Conservation (phyloP, 805 yeast genomes). For the Yamadazyma endophytica region DNA sequence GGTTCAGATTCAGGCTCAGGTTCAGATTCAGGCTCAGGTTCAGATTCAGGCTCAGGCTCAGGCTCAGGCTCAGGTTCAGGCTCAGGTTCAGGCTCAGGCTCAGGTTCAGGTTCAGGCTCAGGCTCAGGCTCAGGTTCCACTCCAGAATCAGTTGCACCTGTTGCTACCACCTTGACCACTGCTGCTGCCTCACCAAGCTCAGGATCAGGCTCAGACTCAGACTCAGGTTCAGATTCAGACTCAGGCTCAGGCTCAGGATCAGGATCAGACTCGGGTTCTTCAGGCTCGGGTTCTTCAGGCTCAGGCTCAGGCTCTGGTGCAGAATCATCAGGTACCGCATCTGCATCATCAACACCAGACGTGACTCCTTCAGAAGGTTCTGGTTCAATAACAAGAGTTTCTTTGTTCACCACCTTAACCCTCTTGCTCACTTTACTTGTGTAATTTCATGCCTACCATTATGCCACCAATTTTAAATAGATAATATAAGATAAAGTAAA, state of each 20-base stretch:
- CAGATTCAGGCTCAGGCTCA: slow-evolving; percentile 4
- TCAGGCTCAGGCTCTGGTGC: too few relatives aligned
- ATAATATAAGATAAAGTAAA: too few relatives aligned
- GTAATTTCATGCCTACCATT: too few relatives aligned
- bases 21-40: slow-evolving; percentile 1
- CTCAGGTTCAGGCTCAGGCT: slow-evolving; percentile 4
- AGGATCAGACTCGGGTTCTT: too few relatives aligned
- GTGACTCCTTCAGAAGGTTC: slow-evolving; percentile 6
- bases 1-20: slow-evolving; percentile 2
- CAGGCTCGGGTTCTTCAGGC: too few relatives aligned
- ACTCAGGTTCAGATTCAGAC: too few relatives aligned
- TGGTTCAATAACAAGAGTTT: slow-evolving; percentile 4
- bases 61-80: neutral
- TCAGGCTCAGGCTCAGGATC: too few relatives aligned
- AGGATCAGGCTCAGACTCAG: too few relatives aligned
- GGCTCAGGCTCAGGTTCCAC: neutral
- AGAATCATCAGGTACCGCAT: neutral
- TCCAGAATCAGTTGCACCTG: slow-evolving; percentile 1
- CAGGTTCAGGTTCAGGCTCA: neutral
- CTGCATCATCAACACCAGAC: slow-evolving; percentile 4
- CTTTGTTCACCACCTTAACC: slow-evolving; percentile 4
- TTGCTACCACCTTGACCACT: too few relatives aligned
- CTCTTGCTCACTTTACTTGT: slow-evolving; percentile 2
- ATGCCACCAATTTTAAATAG: too few relatives aligned
- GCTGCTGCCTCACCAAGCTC: too few relatives aligned